Conservation (phyloP, 2,329 filamentous ascomycete genomes). For the Sordariomycetes sp. region DNA sequence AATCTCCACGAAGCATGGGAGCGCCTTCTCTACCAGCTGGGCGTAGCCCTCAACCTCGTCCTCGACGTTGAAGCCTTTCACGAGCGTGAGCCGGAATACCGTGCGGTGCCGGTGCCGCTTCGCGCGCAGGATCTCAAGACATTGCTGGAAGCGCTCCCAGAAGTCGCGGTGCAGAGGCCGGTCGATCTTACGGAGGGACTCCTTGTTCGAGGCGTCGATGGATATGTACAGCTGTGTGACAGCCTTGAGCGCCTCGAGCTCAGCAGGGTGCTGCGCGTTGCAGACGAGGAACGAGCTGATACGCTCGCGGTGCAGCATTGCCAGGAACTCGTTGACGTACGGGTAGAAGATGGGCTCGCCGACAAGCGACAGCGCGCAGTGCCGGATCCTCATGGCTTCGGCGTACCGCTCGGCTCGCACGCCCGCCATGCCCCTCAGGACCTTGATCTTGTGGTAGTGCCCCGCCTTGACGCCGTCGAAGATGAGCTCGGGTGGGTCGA, state of each 20-base stretch:
- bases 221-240: conserved; percentile 95
- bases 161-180: conserved; percentile 89
- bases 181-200: conserved; percentile 80
- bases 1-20: conserved; percentile 89
- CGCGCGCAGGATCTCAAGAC: conserved; percentile 78
- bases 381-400: conserved; percentile 85
- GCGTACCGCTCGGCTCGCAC: conserved; percentile 85
- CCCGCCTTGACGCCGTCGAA: conserved; percentile 83
- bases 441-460: conserved; percentile 96
- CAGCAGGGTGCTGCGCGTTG: conserved; percentile 92
- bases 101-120: conserved; percentile 80
- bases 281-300: conserved; percentile 95
- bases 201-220: conserved; percentile 87
- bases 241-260: conserved; percentile 69
- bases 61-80: conserved; percentile 96
- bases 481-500: conserved; percentile 82
- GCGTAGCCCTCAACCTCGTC: conserved; percentile 89
- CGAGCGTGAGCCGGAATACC: conserved; percentile 87
- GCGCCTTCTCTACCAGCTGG: conserved; percentile 70
- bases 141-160: conserved; percentile 90
- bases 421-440: conserved; percentile 87
- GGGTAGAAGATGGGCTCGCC: conserved; percentile 99
- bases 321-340: conserved; percentile 86
- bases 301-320: conserved; percentile 70
- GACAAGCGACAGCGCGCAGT: conserved; percentile 86